Evolutionary conservation across 345 rosid genomes (phyloP).

Genomic region (Sisymbrium altissimum): DNA sequence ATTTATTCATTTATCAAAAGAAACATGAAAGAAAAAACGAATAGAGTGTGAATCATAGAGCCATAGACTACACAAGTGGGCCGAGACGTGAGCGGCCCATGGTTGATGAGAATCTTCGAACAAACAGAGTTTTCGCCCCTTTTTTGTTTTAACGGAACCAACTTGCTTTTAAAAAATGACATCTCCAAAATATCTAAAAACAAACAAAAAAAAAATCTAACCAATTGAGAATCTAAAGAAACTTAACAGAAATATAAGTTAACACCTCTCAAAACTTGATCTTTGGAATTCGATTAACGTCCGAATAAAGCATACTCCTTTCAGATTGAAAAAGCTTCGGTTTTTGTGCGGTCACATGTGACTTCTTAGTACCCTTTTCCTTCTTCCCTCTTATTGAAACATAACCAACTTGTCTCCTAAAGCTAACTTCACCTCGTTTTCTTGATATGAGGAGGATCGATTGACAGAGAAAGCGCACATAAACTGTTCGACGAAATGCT

Average conservation of each 20-base stretch:
- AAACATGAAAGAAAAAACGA: no score
- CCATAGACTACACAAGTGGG: neutral
- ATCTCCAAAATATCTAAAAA: no score
- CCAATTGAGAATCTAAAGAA: neutral
- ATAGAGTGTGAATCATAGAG: no score
- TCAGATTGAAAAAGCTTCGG: neutral
- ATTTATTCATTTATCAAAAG: no score
- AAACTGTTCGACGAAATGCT: slow-evolving; percentile 84
- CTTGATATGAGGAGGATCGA: slow-evolving; percentile 6
- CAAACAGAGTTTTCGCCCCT: neutral
- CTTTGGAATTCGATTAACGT: slow-evolving; percentile 24
- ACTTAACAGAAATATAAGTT: neutral
- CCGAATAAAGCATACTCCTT: slow-evolving; percentile 36
- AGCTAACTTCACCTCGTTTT: neutral
- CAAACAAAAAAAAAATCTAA: neutral
- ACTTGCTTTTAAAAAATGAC: neutral
- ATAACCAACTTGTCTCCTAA: neutral
- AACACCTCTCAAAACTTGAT: neutral
- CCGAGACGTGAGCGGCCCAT: neutral
- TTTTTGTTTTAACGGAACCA: neutral
- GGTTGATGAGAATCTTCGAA: neutral
- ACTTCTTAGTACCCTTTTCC: neutral
- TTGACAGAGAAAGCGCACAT: slow-evolving; percentile 3
- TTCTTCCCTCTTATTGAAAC: neutral
- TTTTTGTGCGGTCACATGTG: slow-evolving; percentile 30